Base-by-base conservation (phyloP, 2,329 filamentous ascomycete genomes). In the Arachnopeziza araneosa region DNA sequence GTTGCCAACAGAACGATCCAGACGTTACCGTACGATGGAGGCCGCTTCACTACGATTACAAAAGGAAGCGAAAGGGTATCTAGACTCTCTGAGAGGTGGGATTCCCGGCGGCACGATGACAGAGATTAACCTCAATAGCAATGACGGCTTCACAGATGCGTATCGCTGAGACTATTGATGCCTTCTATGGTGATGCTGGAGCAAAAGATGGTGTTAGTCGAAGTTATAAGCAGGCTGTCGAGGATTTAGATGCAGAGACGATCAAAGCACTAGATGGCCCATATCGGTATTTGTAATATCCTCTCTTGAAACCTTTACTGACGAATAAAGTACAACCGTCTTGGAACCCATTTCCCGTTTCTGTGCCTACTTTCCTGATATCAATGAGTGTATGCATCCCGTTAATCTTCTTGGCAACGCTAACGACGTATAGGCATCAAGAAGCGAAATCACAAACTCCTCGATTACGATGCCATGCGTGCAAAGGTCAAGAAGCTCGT, bases 141-240 rank as follows among this genome's bases (percentile, higher is more conserved):
- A 99, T 99, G 95, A 99, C 95, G 19, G 93, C 95, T 56, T 97
- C 93, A 57, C 95, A 99, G 78, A 98, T 99, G 93, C 89, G 93
- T 72, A 98, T 99, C 75, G 95, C 95, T 66, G 95, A 99, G 76
- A 99, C 95, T 22, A 99, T 99, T 76, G 95, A 99, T 77, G 95
- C 95, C 50, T 99, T 99, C 76, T 99, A 99, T 78, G 95, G 95
- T 59, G 95, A 99, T 73, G 88, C 93, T 1, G 96, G 96, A 56
- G 92, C 95, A 55, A 91, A 87, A 70, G 96, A 99, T 74, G 95
- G 95, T 59, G 95, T 99, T 61, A 96, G 90, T 76, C 85, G 93
- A 73, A 96, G 91, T 74, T 99, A 99, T 80, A 99, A 98, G 77
- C 93, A 98, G 75, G 95, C 95, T 9, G 96, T 99, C 22, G 95